Evolutionary conservation across 768 basidiomycete species (phyloP).

Genomic region (Tephrocybe sp.): DNA sequence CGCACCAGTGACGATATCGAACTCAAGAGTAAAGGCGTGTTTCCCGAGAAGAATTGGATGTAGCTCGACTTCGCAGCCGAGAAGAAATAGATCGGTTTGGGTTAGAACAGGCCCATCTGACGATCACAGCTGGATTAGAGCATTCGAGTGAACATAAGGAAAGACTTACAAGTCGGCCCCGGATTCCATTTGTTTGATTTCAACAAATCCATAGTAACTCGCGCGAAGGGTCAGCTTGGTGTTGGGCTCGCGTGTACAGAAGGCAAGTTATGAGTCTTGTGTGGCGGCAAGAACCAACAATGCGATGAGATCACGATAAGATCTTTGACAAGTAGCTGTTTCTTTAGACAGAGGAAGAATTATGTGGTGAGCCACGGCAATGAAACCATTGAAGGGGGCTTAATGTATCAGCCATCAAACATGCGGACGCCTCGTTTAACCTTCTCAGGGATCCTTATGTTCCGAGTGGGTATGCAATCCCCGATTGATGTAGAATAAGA

Average conservation of each 20-base stretch:
- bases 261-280: not conserved
- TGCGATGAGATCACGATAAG: conserved; percentile 10
- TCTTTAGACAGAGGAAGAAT: not conserved
- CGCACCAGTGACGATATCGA: conserved; percentile 68
- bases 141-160: not conserved
- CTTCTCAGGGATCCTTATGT: too few species aligned
- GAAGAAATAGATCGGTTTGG: conserved; percentile 79
- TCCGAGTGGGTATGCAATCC: not conserved
- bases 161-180: conserved; percentile 38
- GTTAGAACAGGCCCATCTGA: conserved; percentile 77
- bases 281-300: not conserved
- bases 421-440: too few species aligned
- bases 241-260: too few species aligned
- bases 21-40: conserved; percentile 58
- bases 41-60: conserved; percentile 68
- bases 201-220: conserved; percentile 12
- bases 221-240: not conserved
- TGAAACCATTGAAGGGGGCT: too few species aligned
- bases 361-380: not conserved
- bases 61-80: conserved; percentile 65
- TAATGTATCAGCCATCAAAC: too few species aligned
- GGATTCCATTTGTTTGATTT: conserved; percentile 39
- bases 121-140: not conserved
- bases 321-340: not conserved
- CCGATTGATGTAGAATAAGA: not conserved